Evolutionary conservation across 2,329 filamentous ascomycete genomes (phyloP), one percentile per base, ranked within the genome.

Genomic region (Triangularia setosa): DNA sequence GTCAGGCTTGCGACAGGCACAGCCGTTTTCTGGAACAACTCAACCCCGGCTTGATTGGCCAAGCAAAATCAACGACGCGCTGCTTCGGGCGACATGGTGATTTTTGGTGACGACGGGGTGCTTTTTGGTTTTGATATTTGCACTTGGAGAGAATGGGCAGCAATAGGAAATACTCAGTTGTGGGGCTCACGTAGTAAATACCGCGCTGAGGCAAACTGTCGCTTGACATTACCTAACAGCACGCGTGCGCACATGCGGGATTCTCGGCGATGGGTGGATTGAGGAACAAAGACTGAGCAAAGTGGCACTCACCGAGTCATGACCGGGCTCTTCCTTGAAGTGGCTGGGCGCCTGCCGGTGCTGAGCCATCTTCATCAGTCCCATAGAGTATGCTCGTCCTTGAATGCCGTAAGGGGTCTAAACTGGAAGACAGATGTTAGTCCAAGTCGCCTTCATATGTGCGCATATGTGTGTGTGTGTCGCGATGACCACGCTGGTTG

Each of bases 1-100:
- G 78, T 70, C 75, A 79, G 75, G 77, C 76, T 79, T 80, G 79
- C 78, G 76, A 79, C 76, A 76, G 74, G 75, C 73, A 72, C 73
- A 69, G 71, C 70, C 72, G 73, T 74, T 79, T 79, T 77, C 79
- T 76, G 76, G 79, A 79, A 75, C 73, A 69, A 75, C 74, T 70
- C 70, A 71, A 75, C 68, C 64, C 67, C 64, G 68, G 69, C 64
- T 64, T 65, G 27, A 24, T 58, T 33, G 65, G 61, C 33, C 60
- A 66, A 18, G 58, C n/a, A 40, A 35, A 61, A 62, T 30, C 33
- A 60, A 60, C 40, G 56, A 55, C 55, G 56, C 18, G 27, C 30
- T 44, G 61, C 33, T 64, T 58, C 40, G 57, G n/a, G n/a, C 35
- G 53, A 54, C 59, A 65, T 61, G 65, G 63, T 52, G 55, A 3